phyloP scores from a whole-genome alignment of 495 filamentous ascomycete species.

The Aspergillus panamensis region DNA sequence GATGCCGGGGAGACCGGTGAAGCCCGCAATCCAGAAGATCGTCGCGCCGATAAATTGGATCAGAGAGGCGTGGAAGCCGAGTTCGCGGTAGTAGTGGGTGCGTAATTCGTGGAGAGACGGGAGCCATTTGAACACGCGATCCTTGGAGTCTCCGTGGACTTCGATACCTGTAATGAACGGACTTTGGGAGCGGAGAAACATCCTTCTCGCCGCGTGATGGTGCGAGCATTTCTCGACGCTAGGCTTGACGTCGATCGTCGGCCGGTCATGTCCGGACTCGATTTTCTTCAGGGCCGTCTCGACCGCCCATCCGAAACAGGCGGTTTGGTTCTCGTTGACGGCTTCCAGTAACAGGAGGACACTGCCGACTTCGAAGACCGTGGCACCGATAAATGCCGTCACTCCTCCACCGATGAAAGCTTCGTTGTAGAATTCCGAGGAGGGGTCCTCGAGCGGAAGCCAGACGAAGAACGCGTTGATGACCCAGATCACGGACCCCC shows the following conservation, averaged over 20 bases:
- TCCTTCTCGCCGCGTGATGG: constrained; percentile 51
- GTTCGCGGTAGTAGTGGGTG: constrained; percentile 61
- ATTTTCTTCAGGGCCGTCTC: constrained; percentile 44
- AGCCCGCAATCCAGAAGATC: constrained; percentile 62
- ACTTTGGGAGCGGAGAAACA: too few relatives aligned
- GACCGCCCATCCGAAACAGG: constrained; percentile 71
- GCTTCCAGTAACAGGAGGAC: constrained; percentile 65
- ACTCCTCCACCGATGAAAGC: constrained; percentile 52
- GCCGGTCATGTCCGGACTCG: constrained; percentile 10
- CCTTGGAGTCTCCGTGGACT: constrained; percentile 7
- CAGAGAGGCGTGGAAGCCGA: constrained; percentile 65
- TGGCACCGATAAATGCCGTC: constrained; percentile 66
- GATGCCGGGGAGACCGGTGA: constrained; percentile 62
- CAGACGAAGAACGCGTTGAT: constrained; percentile 68
- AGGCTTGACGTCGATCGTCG: constrained; percentile 25
- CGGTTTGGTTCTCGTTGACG: constrained; percentile 60
- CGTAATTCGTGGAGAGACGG: constrained; percentile 55
- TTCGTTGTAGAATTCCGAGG: constrained; percentile 55
- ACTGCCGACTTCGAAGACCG: constrained; percentile 64
- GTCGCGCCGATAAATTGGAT: constrained; percentile 60
- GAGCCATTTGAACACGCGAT: constrained; percentile 55
- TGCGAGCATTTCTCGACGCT: constrained; percentile 43
- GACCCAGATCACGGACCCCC: constrained; percentile 62
- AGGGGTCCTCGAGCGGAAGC: constrained; percentile 54
- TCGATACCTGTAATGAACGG: constrained; percentile 1